Evolutionary conservation across 345 rosid species (phyloP).

Genomic region (Populus simonii): DNA sequence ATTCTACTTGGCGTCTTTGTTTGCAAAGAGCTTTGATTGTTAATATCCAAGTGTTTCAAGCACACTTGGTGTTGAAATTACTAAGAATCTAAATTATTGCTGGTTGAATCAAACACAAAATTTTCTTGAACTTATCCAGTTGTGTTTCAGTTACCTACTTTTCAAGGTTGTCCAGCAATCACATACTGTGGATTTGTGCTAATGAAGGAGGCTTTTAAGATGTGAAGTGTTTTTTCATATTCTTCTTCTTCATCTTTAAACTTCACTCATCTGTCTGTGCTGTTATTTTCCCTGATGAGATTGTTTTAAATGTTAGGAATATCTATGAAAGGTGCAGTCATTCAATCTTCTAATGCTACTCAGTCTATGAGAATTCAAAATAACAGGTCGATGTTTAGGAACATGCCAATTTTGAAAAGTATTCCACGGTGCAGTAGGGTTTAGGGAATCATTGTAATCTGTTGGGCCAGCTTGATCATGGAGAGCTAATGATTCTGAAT

Average conservation of each 20-base stretch:
- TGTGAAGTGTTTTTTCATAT: neutral
- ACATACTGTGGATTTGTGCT: neutral
- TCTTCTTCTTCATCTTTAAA: neutral
- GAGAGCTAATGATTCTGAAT: neutral
- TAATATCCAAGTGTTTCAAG: neutral
- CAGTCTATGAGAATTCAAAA: neutral
- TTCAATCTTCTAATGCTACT: neutral
- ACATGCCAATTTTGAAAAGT: neutral
- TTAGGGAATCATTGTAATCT: neutral
- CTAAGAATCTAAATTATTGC: neutral
- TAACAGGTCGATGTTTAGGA: neutral
- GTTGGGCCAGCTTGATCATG: neutral
- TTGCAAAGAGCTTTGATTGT: neutral
- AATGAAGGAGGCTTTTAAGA: neutral
- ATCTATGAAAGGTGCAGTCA: neutral
- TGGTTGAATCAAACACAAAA: neutral
- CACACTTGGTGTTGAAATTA: neutral
- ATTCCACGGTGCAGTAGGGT: neutral
- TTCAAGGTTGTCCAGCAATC: neutral
- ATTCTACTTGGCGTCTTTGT: neutral
- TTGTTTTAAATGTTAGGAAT: neutral
- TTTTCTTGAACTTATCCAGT: neutral
- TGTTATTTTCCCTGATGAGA: neutral
- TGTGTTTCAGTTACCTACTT: neutral
- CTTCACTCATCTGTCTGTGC: neutral